These are phyloP conservation scores for Ensete glaucum DNA, from an alignment of 176 grass and related monocot genomes.

Conservation along the genomic window DNA sequence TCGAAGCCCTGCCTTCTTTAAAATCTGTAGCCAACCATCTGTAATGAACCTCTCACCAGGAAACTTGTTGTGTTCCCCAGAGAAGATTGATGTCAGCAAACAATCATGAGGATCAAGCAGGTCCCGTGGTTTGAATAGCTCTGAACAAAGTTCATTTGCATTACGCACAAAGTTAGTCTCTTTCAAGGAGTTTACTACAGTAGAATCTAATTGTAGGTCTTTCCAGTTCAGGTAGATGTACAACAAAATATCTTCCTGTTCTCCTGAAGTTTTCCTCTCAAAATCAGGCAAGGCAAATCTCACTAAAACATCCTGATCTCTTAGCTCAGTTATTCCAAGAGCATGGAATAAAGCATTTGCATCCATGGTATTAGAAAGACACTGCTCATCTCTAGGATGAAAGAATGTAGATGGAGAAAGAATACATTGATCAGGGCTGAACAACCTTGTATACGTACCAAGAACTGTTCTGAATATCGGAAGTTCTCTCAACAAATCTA, in stretches of 20 bases:
- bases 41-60: constrained; percentile 68
- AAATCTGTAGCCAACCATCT: constrained; percentile 78
- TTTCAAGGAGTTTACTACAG: constrained; percentile 53
- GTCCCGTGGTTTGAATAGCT: constrained; percentile 73
- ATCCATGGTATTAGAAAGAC: constrained; percentile 47
- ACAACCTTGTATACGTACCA: constrained; percentile 68
- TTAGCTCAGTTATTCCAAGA: constrained; percentile 71
- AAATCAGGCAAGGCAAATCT: constrained; percentile 86
- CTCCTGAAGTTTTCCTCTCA: constrained; percentile 60
- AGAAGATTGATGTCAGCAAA: constrained; percentile 73
- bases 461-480: constrained; percentile 82
- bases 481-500: constrained; percentile 75
- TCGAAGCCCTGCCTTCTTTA: constrained; percentile 72
- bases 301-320: constrained; percentile 73
- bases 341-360: constrained; percentile 56
- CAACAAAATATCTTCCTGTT: constrained; percentile 77
- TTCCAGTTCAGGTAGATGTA: constrained; percentile 83
- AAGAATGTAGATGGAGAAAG: constrained; percentile 78
- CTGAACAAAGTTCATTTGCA: constrained; percentile 59
- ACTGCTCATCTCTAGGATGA: constrained; percentile 56
- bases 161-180: constrained; percentile 68
- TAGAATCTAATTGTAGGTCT: constrained; percentile 63
- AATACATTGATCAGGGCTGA: constrained; percentile 58
- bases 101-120: constrained; percentile 77
- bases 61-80: constrained; percentile 63